A percentile compares a stretch with the other conserved stretches of the same genome.
Conservation (phyloP, 805 yeast genomes). For the Lipomyces starkeyi region DNA sequence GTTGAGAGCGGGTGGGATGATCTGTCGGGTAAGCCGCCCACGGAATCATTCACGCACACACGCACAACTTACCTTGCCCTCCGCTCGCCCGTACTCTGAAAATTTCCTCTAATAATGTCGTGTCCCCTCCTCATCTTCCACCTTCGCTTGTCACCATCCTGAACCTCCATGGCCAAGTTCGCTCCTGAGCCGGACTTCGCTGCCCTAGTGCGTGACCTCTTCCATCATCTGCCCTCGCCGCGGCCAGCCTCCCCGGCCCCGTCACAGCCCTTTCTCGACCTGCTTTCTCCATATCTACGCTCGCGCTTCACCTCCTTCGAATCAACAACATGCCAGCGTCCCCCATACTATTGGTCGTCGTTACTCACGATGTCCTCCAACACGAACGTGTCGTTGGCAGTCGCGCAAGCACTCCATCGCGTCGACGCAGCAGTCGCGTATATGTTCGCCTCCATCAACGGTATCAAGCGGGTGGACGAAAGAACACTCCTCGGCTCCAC, state of each 20-base stretch:
- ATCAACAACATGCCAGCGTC: neutral
- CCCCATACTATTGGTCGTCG: slow-evolving; percentile 12
- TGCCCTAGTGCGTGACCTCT: slow-evolving; percentile 10
- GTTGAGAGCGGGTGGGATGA: no score
- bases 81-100: no score
- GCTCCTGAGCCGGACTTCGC: slow-evolving; percentile 18
- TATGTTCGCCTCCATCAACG: slow-evolving; percentile 5
- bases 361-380: neutral
- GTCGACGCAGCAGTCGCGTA: neutral
- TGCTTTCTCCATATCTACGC: slow-evolving; percentile 18
- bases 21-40: no score
- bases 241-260: slow-evolving; percentile 4
- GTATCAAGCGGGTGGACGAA: slow-evolving; percentile 13
- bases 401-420: slow-evolving; percentile 2
- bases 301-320: slow-evolving; percentile 12
- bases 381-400: neutral
- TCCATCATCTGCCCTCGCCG: neutral
- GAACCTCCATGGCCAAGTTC: neutral
- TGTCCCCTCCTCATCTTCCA: neutral
- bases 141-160: neutral
- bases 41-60: no score
- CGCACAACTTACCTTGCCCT: no score
- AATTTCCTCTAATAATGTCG: neutral
- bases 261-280: slow-evolving; percentile 11
- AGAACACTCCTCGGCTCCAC: neutral